phyloP scores from a whole-genome alignment of 352 stramenopile species.

The Globisporangium takayamanum region DNA sequence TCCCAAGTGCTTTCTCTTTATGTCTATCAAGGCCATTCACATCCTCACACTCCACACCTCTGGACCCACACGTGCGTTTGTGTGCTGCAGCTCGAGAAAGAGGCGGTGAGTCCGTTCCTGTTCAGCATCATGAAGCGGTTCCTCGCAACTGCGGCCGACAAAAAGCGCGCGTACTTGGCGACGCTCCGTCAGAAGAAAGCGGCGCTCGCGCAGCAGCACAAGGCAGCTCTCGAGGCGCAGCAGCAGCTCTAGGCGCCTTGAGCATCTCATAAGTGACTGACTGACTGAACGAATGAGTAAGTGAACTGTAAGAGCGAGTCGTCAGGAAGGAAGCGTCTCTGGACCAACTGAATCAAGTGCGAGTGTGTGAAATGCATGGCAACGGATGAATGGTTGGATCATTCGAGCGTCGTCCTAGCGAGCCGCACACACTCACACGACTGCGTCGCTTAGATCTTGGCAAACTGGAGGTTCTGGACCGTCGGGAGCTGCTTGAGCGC shows the following conservation, averaged over 20 bases:
- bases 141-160: slow-evolving; percentile 60
- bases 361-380: neutral
- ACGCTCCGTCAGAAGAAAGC: slow-evolving; percentile 12
- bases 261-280: neutral
- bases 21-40: neutral
- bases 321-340: neutral
- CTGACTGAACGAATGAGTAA: neutral
- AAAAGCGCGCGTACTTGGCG: slow-evolving; percentile 55
- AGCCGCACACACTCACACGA: neutral
- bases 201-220: slow-evolving; percentile 12
- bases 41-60: neutral
- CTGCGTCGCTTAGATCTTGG: slow-evolving; percentile 31
- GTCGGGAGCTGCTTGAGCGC: slow-evolving; percentile 54
- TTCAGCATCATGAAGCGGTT: slow-evolving; percentile 73
- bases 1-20: neutral
- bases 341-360: neutral
- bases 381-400: too few species aligned
- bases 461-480: slow-evolving; percentile 64
- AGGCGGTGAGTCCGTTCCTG: slow-evolving; percentile 57
- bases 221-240: slow-evolving; percentile 8
- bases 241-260: neutral
- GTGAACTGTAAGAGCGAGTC: neutral
- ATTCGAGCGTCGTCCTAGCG: too few species aligned
- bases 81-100: slow-evolving; percentile 45
- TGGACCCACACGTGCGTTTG: neutral